Conservation (phyloP, 192 early-diverging fungal species). For the Podila clonocystis region DNA sequence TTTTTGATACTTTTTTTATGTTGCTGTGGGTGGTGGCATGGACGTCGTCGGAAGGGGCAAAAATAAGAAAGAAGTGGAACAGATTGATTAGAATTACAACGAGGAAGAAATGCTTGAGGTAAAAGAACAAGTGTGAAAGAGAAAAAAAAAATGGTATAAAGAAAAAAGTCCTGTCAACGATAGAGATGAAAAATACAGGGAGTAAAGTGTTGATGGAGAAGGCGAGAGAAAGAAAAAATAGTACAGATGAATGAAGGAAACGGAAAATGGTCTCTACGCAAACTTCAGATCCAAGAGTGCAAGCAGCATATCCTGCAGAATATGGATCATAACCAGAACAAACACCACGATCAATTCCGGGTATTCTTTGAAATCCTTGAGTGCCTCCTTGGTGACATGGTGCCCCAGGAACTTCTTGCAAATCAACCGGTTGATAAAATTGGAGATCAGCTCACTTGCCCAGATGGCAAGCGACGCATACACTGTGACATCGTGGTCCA, state of each 20-base stretch:
- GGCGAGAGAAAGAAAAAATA: neutral
- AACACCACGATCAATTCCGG: conserved; percentile 74
- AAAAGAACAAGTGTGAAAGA: conserved; percentile 1
- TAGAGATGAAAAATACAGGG: too few species aligned
- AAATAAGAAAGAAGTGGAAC: too few species aligned
- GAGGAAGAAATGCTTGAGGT: too few species aligned
- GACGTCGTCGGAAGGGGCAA: too few species aligned
- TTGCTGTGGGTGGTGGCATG: too few species aligned
- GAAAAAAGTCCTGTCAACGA: too few species aligned
- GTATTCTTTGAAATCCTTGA: conserved; percentile 72
- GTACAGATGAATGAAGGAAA: neutral
- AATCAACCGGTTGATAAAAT: conserved; percentile 70
- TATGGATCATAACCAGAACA: conserved; percentile 76
- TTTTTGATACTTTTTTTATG: too few species aligned
- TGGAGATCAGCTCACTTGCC: conserved; percentile 71
- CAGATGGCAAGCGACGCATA: conserved; percentile 70
- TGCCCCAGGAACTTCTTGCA: conserved; percentile 65
- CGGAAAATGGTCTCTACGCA: conserved; percentile 15
- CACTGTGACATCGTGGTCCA: conserved; percentile 67
- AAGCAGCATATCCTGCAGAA: conserved; percentile 77
- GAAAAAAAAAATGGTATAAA: conserved; percentile 2
- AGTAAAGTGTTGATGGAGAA: neutral
- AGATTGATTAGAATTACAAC: too few species aligned
- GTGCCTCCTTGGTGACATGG: conserved; percentile 70
- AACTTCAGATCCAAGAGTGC: conserved; percentile 69